Evolutionary conservation across 495 filamentous ascomycete genomes (phyloP).

Genomic region (Aspergillus mulundensis): DNA sequence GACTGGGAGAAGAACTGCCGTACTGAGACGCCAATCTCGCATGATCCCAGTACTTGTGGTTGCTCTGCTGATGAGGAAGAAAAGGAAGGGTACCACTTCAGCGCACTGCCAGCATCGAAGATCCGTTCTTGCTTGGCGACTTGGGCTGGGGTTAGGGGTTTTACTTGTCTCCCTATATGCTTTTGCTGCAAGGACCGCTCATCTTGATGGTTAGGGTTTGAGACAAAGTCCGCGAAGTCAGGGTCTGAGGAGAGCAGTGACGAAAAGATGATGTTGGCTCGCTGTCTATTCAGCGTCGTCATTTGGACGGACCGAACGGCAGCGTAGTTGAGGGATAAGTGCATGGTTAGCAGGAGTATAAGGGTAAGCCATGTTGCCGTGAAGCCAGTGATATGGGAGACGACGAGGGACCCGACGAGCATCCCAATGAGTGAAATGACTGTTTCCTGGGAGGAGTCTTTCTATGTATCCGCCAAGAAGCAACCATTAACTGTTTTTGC

Average conservation of each 20-base stretch:
- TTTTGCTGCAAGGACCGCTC: background rate
- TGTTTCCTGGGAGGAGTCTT: conserved; percentile 96
- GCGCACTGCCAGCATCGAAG: conserved; percentile 59
- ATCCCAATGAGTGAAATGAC: conserved; percentile 87
- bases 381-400: conserved; percentile 67
- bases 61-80: conserved; percentile 6
- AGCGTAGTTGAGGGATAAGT: conserved; percentile 77
- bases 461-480: conserved; percentile 37
- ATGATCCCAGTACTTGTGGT: conserved; percentile 24
- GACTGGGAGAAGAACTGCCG: conserved; percentile 22
- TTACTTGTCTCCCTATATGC: background rate
- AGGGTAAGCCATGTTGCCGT: conserved; percentile 73
- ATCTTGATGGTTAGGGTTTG: background rate
- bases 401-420: conserved; percentile 79
- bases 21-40: conserved; percentile 35
- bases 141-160: conserved; percentile 56
- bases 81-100: conserved; percentile 43
- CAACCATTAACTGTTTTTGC: background rate
- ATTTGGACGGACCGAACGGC: conserved; percentile 82
- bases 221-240: conserved; percentile 3
- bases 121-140: conserved; percentile 66
- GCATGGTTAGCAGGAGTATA: conserved; percentile 63
- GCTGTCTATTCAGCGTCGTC: conserved; percentile 81
- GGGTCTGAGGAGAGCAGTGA: conserved; percentile 47
- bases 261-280: conserved; percentile 75